phyloP scores from a whole-genome alignment of 768 basidiomycete genomes.

The Auricularia heimuer region DNA sequence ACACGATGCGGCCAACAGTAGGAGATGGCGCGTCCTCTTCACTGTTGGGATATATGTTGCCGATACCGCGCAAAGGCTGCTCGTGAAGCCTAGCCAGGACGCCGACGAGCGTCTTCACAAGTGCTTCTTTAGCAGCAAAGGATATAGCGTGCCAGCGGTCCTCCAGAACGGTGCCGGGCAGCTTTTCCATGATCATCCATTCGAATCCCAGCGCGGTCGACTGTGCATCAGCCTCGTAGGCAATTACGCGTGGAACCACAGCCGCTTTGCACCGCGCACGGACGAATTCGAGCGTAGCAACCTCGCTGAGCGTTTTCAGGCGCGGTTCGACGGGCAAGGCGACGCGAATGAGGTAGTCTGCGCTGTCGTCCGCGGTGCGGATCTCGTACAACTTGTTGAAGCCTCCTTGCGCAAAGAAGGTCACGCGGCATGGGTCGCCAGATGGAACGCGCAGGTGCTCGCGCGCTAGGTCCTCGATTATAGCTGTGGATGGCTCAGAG shows the following conservation, averaged over 20 bases:
- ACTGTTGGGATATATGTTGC: background rate
- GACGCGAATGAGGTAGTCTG: background rate
- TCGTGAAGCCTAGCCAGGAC: background rate
- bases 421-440: background rate
- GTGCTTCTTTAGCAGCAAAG: background rate
- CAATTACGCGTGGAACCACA: background rate
- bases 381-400: background rate
- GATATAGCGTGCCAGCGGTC: background rate
- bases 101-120: background rate
- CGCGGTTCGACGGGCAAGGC: constrained; percentile 1
- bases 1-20: background rate
- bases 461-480: background rate
- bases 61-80: background rate
- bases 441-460: background rate
- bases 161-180: background rate
- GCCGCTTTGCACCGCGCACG: background rate
- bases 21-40: background rate
- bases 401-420: background rate
- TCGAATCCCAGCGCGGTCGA: background rate
- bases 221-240: background rate
- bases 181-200: constrained; percentile 2
- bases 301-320: constrained; percentile 2
- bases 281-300: background rate
- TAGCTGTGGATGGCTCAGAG: background rate
- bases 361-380: background rate